These are phyloP conservation scores for Oropetium thomaeum DNA, from an alignment of 176 grass and related monocot species.

Conservation along the genomic window DNA sequence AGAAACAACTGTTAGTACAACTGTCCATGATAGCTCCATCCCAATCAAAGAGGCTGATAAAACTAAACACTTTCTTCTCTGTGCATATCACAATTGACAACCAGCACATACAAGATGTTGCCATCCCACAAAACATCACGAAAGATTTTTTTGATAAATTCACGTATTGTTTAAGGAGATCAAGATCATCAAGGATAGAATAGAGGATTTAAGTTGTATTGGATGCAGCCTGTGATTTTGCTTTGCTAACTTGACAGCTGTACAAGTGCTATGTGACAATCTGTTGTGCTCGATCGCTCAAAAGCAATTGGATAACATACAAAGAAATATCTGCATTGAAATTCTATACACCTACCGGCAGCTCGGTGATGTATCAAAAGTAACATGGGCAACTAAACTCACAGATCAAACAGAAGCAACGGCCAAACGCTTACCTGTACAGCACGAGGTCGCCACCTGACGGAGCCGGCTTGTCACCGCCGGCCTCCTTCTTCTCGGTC, in stretches of 20 bases:
- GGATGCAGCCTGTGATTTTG: constrained; percentile 3
- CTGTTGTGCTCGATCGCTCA: neutral
- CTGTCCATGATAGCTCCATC: neutral
- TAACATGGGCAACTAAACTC: constrained; percentile 4
- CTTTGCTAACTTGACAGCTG: constrained; percentile 8
- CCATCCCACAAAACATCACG: neutral
- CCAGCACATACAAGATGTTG: neutral
- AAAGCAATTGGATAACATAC: neutral
- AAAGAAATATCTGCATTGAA: constrained; percentile 12
- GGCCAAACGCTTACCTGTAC: constrained; percentile 93
- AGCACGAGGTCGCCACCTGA: constrained; percentile 73
- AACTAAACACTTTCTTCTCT: neutral
- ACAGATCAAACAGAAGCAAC: neutral
- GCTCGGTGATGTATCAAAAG: neutral
- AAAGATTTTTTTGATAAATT: neutral
- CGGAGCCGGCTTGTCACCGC: constrained; percentile 45
- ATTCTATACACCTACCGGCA: neutral
- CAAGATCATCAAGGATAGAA: neutral
- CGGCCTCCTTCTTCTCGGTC: constrained; percentile 43
- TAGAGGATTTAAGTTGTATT: neutral
- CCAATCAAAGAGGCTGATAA: constrained; percentile 27
- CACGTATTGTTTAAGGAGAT: neutral
- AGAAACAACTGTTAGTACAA: constrained; percentile 4
- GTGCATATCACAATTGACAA: neutral
- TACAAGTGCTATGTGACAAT: constrained; percentile 7